Evolutionary conservation across 768 basidiomycete species (phyloP).

Genomic region (Rhizopogon rudus): DNA sequence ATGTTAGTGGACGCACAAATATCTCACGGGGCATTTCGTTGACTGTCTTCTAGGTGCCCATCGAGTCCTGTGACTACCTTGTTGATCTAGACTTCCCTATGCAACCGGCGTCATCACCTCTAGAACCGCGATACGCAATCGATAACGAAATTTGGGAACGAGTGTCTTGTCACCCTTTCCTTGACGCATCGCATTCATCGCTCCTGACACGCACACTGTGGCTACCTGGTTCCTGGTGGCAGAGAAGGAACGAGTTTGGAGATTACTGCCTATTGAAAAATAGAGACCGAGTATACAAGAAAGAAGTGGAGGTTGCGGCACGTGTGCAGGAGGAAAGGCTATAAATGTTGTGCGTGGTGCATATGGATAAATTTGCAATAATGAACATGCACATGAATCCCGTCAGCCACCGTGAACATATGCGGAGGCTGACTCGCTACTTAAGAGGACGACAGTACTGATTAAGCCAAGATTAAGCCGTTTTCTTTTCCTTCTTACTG

Average conservation of each 20-base stretch:
- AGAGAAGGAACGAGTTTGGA: conserved; percentile 69
- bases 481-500: neutral
- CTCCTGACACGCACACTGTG: conserved; percentile 74
- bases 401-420: neutral
- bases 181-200: conserved; percentile 75
- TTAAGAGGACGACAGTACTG: conserved; percentile 8
- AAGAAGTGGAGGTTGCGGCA: conserved; percentile 18
- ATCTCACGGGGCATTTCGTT: conserved; percentile 2
- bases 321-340: conserved; percentile 5
- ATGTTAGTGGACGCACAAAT: conserved; percentile 46
- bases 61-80: conserved; percentile 80
- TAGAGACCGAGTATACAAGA: conserved; percentile 26
- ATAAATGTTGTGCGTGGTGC: neutral
- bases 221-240: conserved; percentile 71
- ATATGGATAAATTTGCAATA: neutral
- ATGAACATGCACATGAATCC: neutral
- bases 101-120: conserved; percentile 45
- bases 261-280: conserved; percentile 89
- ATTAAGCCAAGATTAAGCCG: neutral
- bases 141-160: conserved; percentile 74
- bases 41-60: conserved; percentile 47
- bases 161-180: conserved; percentile 74
- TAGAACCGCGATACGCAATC: conserved; percentile 78
- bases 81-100: conserved; percentile 85
- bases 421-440: conserved; percentile 1